Conservation (phyloP, 495 filamentous ascomycete genomes). For the Penicillium subrubescens region DNA sequence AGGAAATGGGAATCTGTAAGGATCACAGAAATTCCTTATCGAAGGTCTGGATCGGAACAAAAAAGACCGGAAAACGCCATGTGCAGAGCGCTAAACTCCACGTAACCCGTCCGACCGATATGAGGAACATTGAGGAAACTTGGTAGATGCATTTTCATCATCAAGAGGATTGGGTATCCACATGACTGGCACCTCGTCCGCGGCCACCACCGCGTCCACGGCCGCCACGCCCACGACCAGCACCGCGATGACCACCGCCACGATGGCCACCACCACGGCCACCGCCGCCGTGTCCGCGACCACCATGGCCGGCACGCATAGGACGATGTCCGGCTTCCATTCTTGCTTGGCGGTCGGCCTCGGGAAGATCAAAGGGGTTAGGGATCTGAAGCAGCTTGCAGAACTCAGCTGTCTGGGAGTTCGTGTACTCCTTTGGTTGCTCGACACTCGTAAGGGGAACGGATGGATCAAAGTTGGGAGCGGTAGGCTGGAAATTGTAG, state of each 20-base stretch:
- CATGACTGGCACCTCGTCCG: background rate
- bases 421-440: constrained; percentile 75
- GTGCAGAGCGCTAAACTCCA: background rate
- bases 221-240: constrained; percentile 19
- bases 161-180: background rate
- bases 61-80: background rate
- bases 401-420: constrained; percentile 76
- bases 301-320: constrained; percentile 12
- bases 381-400: constrained; percentile 75
- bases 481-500: constrained; percentile 73
- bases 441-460: constrained; percentile 38
- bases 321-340: constrained; percentile 36
- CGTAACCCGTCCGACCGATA: background rate
- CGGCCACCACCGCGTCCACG: background rate
- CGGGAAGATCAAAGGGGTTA: constrained; percentile 72
- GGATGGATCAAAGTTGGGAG: constrained; percentile 63
- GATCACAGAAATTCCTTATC: background rate
- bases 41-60: background rate
- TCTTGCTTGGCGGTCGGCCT: constrained; percentile 65
- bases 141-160: background rate
- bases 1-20: background rate
- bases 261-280: constrained; percentile 23
- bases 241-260: constrained; percentile 24
- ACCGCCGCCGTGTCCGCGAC: constrained; percentile 23
- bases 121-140: background rate